phyloP scores from a whole-genome alignment of 164 flowering plant species.

The Stephania japonica region DNA sequence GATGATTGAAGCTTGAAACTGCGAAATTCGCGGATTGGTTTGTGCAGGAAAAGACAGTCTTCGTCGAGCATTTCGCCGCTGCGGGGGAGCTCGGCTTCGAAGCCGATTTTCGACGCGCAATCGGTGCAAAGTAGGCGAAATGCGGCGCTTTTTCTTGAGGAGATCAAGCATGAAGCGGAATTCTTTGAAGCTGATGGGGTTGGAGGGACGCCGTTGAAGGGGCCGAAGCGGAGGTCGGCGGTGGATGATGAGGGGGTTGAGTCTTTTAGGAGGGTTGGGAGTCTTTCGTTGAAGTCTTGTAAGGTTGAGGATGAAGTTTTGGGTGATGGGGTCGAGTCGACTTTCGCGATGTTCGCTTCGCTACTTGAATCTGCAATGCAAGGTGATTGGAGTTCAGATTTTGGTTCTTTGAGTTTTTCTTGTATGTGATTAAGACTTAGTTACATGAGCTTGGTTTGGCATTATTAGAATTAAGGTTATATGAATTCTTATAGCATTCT shows the following conservation, averaged over 20 bases:
- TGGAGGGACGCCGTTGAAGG: constrained; percentile 32
- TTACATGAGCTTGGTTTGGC: no score
- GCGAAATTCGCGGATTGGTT: background rate
- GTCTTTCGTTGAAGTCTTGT: constrained; percentile 44
- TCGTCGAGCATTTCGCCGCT: constrained; percentile 42
- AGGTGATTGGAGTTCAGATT: constrained; percentile 23
- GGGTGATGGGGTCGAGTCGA: constrained; percentile 57
- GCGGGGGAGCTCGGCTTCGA: constrained; percentile 41
- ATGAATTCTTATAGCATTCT: no score
- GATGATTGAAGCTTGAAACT: no score
- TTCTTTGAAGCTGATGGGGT: constrained; percentile 34
- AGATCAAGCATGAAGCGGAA: constrained; percentile 74
- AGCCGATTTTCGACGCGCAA: constrained; percentile 44
- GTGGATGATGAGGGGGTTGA: constrained; percentile 33
- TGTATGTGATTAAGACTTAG: background rate
- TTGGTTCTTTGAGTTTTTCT: background rate
- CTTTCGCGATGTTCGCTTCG: constrained; percentile 66
- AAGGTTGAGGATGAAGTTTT: constrained; percentile 55
- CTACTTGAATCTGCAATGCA: constrained; percentile 80
- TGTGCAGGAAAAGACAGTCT: constrained; percentile 58
- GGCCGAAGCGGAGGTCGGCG: constrained; percentile 40
- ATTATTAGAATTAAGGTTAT: no score
- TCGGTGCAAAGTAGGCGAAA: constrained; percentile 53
- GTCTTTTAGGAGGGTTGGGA: constrained; percentile 29
- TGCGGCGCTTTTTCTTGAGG: constrained; percentile 81